phyloP scores from a whole-genome alignment of 768 basidiomycete species.

The Pisolithus microcarpus region DNA sequence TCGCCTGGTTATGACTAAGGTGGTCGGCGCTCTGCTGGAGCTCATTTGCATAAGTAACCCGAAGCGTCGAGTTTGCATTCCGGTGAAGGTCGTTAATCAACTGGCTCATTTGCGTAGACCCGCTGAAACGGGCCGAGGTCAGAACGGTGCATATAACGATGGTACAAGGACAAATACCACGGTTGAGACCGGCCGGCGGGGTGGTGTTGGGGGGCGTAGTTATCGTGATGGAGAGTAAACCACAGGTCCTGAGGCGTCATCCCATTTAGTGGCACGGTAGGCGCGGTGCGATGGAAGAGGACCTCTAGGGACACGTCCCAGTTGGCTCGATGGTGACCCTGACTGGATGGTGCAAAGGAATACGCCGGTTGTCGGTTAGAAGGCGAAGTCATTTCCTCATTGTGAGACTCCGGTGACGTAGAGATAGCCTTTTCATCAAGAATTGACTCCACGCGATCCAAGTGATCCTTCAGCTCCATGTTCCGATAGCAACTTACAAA shows the following conservation, averaged over 20 bases:
- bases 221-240: too few species aligned
- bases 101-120: neutral
- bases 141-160: too few species aligned
- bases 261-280: neutral
- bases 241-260: neutral
- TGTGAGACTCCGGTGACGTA: neutral
- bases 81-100: neutral
- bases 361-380: neutral
- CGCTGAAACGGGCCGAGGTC: neutral
- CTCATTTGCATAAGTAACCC: slow-evolving; percentile 2
- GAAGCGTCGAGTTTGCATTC: slow-evolving; percentile 2
- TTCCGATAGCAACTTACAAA: slow-evolving; percentile 15
- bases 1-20: slow-evolving; percentile 3
- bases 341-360: neutral
- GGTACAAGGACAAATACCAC: too few species aligned
- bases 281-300: slow-evolving; percentile 5
- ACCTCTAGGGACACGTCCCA: neutral
- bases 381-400: neutral
- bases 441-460: slow-evolving; percentile 8
- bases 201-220: too few species aligned
- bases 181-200: neutral
- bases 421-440: neutral
- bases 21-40: slow-evolving; percentile 5
- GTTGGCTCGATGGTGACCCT: neutral
- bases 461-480: slow-evolving; percentile 5